phyloP scores from a whole-genome alignment of 345 rosid species.

The Euphorbia lathyris region DNA sequence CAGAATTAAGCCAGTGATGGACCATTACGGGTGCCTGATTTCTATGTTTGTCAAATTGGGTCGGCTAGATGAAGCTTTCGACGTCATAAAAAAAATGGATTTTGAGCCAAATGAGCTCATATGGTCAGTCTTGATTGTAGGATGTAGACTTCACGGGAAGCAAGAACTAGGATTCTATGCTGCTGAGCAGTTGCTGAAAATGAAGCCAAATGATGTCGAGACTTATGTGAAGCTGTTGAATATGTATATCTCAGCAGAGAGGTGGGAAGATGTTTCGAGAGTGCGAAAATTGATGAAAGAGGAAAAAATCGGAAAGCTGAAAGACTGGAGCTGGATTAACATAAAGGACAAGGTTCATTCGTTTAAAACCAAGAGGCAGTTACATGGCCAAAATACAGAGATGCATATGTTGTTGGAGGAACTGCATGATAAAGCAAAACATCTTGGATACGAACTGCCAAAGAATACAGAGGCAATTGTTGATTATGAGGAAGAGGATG shows the following conservation, averaged over 20 bases:
- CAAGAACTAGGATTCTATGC: constrained; percentile 41
- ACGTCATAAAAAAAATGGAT: constrained; percentile 40
- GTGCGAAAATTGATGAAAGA: constrained; percentile 38
- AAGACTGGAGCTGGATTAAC: constrained; percentile 58
- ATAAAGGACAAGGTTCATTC: constrained; percentile 37
- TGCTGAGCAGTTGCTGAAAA: constrained; percentile 45
- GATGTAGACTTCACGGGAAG: constrained; percentile 42
- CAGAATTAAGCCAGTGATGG: constrained; percentile 46
- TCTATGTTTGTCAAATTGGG: constrained; percentile 49
- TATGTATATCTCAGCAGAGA: constrained; percentile 32
- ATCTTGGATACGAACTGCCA: constrained; percentile 21
- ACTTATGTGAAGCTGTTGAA: constrained; percentile 32
- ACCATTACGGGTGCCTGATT: constrained; percentile 43
- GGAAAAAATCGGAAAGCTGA: constrained; percentile 21
- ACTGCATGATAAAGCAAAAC: constrained; percentile 32
- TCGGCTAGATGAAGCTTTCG: constrained; percentile 45
- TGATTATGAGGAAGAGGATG: constrained; percentile 1
- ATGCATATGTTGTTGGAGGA: constrained; percentile 30
- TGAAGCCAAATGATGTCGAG: constrained; percentile 35
- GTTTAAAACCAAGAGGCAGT: constrained; percentile 31
- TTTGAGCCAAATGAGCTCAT: constrained; percentile 39
- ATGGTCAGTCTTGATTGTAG: constrained; percentile 41
- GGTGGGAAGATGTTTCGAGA: constrained; percentile 40
- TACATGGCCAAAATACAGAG: constrained; percentile 20
- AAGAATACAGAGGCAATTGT: constrained; percentile 15